These are phyloP conservation scores for Suillus lakei DNA, from an alignment of 768 basidiomycete species.

Conservation along the genomic window DNA sequence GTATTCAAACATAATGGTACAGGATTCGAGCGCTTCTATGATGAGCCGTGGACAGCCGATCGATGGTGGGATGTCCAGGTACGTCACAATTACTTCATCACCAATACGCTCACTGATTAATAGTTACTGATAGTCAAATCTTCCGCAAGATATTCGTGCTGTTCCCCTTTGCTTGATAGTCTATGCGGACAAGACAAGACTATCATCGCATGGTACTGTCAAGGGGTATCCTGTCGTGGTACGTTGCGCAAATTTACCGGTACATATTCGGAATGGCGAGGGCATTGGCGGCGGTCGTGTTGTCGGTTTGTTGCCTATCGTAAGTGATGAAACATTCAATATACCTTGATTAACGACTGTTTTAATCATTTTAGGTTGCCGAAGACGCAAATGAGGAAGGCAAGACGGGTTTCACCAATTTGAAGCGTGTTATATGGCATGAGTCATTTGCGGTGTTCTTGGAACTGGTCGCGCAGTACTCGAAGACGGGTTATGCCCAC, in stretches of 20 bases:
- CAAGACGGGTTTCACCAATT: no score
- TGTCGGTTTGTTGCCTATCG: slow-evolving; percentile 23
- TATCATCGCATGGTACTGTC: slow-evolving; percentile 20
- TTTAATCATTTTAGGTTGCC: no score
- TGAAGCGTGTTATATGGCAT: no score
- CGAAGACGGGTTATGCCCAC: no score
- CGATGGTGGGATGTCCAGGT: slow-evolving; percentile 32
- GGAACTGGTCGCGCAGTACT: no score
- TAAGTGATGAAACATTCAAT: not conserved
- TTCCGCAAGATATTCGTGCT: slow-evolving; percentile 1
- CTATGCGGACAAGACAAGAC: slow-evolving; percentile 29
- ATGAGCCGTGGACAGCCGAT: slow-evolving; percentile 42
- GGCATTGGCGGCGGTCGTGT: slow-evolving; percentile 20
- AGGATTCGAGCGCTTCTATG: slow-evolving; percentile 29
- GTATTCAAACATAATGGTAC: no score
- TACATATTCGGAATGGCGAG: slow-evolving; percentile 23
- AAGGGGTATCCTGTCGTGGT: no score
- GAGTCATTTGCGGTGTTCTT: no score
- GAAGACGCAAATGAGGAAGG: no score
- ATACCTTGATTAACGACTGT: no score
- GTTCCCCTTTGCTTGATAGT: slow-evolving; percentile 39
- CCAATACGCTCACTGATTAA: not conserved
- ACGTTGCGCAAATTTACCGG: no score
- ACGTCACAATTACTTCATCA: slow-evolving; percentile 1
- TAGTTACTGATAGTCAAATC: slow-evolving; percentile 6